These are phyloP conservation scores for Jatropha podagrica DNA, from an alignment of 441 rosid species.

Conservation along the genomic window DNA sequence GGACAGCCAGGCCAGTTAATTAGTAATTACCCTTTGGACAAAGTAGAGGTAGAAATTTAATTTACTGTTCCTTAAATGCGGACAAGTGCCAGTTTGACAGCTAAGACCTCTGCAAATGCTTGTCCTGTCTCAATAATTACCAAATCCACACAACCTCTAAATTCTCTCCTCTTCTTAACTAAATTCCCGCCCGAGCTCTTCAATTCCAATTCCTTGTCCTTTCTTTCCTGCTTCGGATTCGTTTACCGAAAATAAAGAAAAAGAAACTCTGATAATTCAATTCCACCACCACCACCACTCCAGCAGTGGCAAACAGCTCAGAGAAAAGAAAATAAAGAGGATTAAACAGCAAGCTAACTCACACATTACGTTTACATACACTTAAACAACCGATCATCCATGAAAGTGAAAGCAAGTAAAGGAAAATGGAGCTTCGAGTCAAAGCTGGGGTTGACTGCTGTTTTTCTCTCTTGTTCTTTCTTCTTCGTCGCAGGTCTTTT, in stretches of 20 bases:
- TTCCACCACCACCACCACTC: background rate
- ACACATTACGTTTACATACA: no score
- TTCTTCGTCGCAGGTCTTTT: slow-evolving; percentile 54
- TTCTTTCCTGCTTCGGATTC: background rate
- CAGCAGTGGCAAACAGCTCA: no score
- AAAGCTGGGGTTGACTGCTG: slow-evolving; percentile 38
- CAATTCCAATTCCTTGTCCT: background rate
- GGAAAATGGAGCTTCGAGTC: slow-evolving; percentile 34
- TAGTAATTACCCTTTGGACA: background rate
- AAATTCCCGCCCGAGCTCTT: slow-evolving; percentile 7
- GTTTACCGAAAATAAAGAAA: background rate
- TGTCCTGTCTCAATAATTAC: background rate
- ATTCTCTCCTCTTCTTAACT: background rate
- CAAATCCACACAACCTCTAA: background rate
- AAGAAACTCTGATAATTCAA: background rate
- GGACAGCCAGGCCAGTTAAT: background rate
- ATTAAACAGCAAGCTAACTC: no score
- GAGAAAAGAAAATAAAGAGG: background rate
- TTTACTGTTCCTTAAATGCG: background rate
- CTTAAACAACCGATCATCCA: background rate
- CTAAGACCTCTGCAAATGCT: background rate
- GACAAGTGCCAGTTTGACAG: background rate
- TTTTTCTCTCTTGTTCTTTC: slow-evolving; percentile 40
- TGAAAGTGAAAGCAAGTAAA: slow-evolving; percentile 35
- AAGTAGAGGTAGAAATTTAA: background rate